These are phyloP conservation scores for Rhizoclosmatium globosum DNA, from an alignment of 192 early-diverging fungal genomes.

Conservation along the genomic window DNA sequence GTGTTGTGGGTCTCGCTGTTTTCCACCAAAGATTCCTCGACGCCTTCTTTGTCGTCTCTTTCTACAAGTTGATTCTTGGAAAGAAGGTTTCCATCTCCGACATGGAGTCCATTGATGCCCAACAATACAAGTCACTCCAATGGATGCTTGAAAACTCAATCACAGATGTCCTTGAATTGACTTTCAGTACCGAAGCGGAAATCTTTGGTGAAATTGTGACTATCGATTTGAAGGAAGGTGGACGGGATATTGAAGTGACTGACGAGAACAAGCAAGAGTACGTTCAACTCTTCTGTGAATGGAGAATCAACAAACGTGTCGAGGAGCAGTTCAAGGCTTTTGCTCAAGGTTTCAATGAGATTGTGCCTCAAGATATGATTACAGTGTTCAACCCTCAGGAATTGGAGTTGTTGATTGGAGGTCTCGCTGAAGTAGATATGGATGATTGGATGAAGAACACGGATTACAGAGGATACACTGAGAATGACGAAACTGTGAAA, in stretches of 20 bases:
- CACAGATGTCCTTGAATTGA: slow-evolving; percentile 84
- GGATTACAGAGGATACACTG: slow-evolving; percentile 97
- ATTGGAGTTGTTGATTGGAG: slow-evolving; percentile 96
- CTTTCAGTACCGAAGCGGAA: slow-evolving; percentile 95
- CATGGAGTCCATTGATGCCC: slow-evolving; percentile 95
- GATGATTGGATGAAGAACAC: slow-evolving; percentile 99
- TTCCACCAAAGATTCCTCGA: slow-evolving; percentile 98
- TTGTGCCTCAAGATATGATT: slow-evolving; percentile 95
- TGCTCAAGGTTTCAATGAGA: slow-evolving; percentile 91
- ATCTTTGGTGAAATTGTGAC: slow-evolving; percentile 89
- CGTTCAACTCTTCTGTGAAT: slow-evolving; percentile 88
- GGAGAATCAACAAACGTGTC: slow-evolving; percentile 87
- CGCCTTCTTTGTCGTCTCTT: slow-evolving; percentile 93
- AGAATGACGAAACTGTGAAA: slow-evolving; percentile 92
- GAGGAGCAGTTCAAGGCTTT: slow-evolving; percentile 98
- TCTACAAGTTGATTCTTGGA: slow-evolving; percentile 96
- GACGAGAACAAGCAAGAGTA: slow-evolving; percentile 98
- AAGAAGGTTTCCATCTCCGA: slow-evolving; percentile 90
- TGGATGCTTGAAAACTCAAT: slow-evolving; percentile 96
- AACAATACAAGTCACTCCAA: slow-evolving; percentile 87
- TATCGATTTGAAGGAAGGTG: slow-evolving; percentile 88
- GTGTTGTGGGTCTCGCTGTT: slow-evolving; percentile 93
- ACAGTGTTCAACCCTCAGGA: slow-evolving; percentile 98
- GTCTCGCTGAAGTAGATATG: slow-evolving; percentile 94
- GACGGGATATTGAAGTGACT: slow-evolving; percentile 90